Percentiles rank a stretch among this genome's conserved stretches.
These are phyloP conservation scores for Candida ipomoeae DNA, from an alignment of 805 yeast species.

Conservation along the genomic window DNA sequence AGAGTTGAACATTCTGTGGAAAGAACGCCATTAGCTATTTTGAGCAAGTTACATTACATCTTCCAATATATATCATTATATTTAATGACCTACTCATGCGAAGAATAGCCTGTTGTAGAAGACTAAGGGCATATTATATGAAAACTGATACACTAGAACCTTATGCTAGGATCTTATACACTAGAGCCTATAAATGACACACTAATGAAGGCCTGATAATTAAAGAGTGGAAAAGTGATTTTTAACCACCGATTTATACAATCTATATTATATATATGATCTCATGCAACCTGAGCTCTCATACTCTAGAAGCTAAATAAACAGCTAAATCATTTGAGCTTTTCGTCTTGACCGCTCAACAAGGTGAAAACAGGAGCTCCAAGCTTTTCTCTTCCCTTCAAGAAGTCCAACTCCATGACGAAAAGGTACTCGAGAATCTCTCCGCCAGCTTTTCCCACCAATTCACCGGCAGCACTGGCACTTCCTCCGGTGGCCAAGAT, in stretches of 20 bases:
- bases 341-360: conserved; percentile 73
- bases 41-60: neutral
- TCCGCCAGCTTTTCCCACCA: conserved; percentile 63
- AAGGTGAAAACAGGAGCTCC: conserved; percentile 86
- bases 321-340: conserved; percentile 16
- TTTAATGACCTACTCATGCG: neutral
- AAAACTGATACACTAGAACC: neutral
- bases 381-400: conserved; percentile 87
- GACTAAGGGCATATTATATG: neutral
- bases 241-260: neutral
- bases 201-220: neutral
- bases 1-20: conserved; percentile 34
- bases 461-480: conserved; percentile 89
- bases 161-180: neutral
- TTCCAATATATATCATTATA: neutral
- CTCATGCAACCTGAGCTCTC: neutral
- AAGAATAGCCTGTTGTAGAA: neutral
- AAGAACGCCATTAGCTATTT: neutral
- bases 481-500: conserved; percentile 98
- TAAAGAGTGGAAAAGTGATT: neutral
- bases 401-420: conserved; percentile 91
- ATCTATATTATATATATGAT: neutral
- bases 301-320: neutral
- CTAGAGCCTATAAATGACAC: neutral
- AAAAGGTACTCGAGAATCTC: conserved; percentile 77